Evolutionary conservation across 1,139 yeast species (phyloP), one percentile per base, ranked within the genome.

Genomic region (Magnusiomyces paraingens): DNA sequence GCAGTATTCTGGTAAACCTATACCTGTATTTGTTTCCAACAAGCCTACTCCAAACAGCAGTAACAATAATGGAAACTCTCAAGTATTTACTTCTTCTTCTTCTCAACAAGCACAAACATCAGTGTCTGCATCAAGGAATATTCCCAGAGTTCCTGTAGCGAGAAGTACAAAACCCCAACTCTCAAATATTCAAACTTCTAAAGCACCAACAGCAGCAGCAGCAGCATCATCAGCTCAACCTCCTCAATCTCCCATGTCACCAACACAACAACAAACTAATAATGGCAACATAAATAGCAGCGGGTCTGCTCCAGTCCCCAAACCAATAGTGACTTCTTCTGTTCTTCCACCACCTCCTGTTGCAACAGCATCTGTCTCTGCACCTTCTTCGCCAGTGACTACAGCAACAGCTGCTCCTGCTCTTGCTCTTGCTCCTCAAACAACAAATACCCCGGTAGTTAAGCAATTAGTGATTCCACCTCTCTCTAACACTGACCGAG

Each of bases 401-500:
- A 18, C 26, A 41, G 21, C 45, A 41, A n/a, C 45, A 41, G n/a
- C 15, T n/a, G 15, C 45, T n/a, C 22, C 18, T 4, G 5, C 14
- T 5, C 6, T 5, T 6, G 20, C 45, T 39, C 17, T 6, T n/a
- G 21, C 45, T 41, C 20, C 45, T 6, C 21, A 3, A n/a, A 5
- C 20, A 11, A 17, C 20, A 3, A 41, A 15, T 17, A 15, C 46
- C 39, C 38, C 15, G 26, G 32, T 8, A 5, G 32, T 26, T 8
- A 45, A 45, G 39, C 48, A 21, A n/a, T 29, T 45, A 17, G 48
- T 29, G n/a, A n/a, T 45, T 15, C 48, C 48, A 26, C 48, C 48
- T 2, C 18, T 45, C n/a, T 29, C 48, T n/a, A 15, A 45, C 5
- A 38, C 20, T 45, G 48, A 45, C 15, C 17, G 40, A 12, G 48